Conservation (phyloP, 495 filamentous ascomycete genomes). For the Daldinia decipiens region DNA sequence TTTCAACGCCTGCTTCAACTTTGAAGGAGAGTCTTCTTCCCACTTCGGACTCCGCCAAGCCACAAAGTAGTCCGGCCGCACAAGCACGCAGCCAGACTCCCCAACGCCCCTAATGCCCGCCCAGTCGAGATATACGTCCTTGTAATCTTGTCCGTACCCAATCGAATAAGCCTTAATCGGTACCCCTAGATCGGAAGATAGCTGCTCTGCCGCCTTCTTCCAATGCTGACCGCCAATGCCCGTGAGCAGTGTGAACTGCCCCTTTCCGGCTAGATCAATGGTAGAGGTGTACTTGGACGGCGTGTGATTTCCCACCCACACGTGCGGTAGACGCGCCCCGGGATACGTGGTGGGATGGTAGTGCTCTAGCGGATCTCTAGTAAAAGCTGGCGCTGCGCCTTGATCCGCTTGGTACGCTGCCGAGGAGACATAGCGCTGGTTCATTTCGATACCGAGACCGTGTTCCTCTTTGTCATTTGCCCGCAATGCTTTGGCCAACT, state of each 20-base stretch:
- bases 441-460: neutral
- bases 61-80: constrained; percentile 1
- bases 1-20: neutral
- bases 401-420: neutral
- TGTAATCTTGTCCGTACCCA: neutral
- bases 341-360: constrained; percentile 1
- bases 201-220: neutral
- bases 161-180: neutral
- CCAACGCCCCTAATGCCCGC: neutral
- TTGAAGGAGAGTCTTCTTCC: neutral
- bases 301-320: neutral
- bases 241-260: neutral
- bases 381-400: neutral
- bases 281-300: constrained; percentile 1
- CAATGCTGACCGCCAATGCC: neutral
- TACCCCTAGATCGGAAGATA: neutral
- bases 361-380: neutral
- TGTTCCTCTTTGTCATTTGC: neutral
- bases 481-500: neutral
- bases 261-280: neutral
- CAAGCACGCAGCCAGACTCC: constrained; percentile 2
- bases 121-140: constrained; percentile 2
- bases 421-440: neutral
- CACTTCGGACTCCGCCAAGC: neutral
- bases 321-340: neutral